phyloP scores from a whole-genome alignment of 352 stramenopile genomes.

The Pythium rishiriense region DNA sequence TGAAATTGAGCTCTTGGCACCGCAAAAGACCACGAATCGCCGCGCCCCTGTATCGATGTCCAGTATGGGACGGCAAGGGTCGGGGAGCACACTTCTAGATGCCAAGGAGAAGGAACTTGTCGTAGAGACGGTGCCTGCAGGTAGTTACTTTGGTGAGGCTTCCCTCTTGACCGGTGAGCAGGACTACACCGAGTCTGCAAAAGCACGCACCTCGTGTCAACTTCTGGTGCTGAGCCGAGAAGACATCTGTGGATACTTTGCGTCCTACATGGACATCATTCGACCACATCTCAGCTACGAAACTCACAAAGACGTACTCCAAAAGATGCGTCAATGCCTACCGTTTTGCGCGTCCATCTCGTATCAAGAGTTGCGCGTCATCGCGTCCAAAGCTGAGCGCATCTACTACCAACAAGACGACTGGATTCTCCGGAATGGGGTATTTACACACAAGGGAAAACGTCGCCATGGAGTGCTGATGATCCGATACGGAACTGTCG shows the following conservation, averaged over 20 bases:
- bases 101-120: constrained; percentile 11
- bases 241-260: constrained; percentile 60
- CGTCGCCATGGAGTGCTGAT: constrained; percentile 21
- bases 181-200: constrained; percentile 57
- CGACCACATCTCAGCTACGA: constrained; percentile 57
- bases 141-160: constrained; percentile 67
- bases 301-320: constrained; percentile 49
- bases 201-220: constrained; percentile 32
- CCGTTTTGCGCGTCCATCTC: constrained; percentile 43
- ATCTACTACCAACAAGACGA: constrained; percentile 45
- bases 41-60: background rate
- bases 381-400: constrained; percentile 44
- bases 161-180: constrained; percentile 36
- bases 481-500: constrained; percentile 23
- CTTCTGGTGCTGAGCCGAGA: constrained; percentile 55
- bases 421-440: constrained; percentile 44
- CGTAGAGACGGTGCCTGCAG: constrained; percentile 37
- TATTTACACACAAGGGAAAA: constrained; percentile 15
- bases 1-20: constrained; percentile 38
- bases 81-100: background rate
- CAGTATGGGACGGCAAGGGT: background rate
- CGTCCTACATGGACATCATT: constrained; percentile 71
- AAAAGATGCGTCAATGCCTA: constrained; percentile 40
- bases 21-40: constrained; percentile 10
- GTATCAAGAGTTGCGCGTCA: constrained; percentile 56